Conservation (phyloP, 1,284 basidiomycete species). For the Cryptococcus maquisensis region DNA sequence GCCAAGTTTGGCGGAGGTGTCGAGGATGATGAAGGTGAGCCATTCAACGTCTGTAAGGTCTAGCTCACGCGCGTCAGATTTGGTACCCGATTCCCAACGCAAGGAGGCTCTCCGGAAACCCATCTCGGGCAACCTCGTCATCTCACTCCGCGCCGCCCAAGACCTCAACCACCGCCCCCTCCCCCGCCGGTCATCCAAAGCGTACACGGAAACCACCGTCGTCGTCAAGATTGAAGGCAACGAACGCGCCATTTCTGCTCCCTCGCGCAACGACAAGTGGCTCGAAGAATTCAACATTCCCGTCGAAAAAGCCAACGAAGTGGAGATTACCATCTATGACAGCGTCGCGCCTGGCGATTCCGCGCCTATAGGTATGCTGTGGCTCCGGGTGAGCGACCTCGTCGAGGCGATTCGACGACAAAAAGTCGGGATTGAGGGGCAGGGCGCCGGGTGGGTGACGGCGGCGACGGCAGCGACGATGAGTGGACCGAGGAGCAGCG, state of each 20-base stretch:
- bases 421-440: slow-evolving; percentile 77
- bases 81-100: slow-evolving; percentile 70
- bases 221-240: slow-evolving; percentile 96
- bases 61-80: slow-evolving; percentile 25
- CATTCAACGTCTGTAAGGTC: not conserved
- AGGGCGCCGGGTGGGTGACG: slow-evolving; percentile 79
- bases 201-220: slow-evolving; percentile 76
- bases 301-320: slow-evolving; percentile 97
- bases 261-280: slow-evolving; percentile 92
- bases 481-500: slow-evolving; percentile 33
- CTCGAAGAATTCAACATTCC: slow-evolving; percentile 95
- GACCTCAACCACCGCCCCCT: slow-evolving; percentile 93
- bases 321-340: slow-evolving; percentile 95
- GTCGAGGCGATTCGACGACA: slow-evolving; percentile 91
- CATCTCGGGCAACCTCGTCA: slow-evolving; percentile 85
- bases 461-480: slow-evolving; percentile 56
- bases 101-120: slow-evolving; percentile 90
- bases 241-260: slow-evolving; percentile 85
- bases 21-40: slow-evolving; percentile 68
- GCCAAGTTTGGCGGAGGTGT: slow-evolving; percentile 87
- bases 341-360: slow-evolving; percentile 74
- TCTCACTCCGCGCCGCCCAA: slow-evolving; percentile 81
- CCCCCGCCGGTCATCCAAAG: slow-evolving; percentile 69
- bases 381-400: slow-evolving; percentile 92
- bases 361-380: slow-evolving; percentile 89